These are phyloP conservation scores for Suillus bovinus DNA, from an alignment of 768 basidiomycete species.

Conservation along the genomic window DNA sequence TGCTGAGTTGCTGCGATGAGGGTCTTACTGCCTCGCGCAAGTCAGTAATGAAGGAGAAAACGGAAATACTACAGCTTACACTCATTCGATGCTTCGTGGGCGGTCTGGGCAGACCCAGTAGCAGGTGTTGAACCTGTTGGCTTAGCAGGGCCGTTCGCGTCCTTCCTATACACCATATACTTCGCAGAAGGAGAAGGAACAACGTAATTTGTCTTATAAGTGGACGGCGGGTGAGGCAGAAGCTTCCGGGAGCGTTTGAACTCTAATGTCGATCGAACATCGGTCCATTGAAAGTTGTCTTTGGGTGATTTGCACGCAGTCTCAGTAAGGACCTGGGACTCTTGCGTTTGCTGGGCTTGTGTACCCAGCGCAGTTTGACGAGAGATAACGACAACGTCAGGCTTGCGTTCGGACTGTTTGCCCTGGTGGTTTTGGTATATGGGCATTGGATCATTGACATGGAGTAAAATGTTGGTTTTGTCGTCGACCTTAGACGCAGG, in stretches of 20 bases:
- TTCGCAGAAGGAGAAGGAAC: no score
- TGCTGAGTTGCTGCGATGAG: neutral
- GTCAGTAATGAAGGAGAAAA: neutral
- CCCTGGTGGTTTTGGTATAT: neutral
- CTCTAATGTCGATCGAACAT: neutral
- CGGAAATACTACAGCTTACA: neutral
- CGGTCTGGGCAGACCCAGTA: neutral
- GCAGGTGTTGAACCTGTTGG: neutral
- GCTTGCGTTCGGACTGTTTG: neutral
- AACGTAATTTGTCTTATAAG: neutral
- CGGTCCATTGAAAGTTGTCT: neutral
- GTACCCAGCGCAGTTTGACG: neutral
- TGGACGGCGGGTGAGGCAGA: neutral
- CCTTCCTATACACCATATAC: neutral
- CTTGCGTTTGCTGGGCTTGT: no score
- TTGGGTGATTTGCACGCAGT: neutral
- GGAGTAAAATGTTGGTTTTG: neutral
- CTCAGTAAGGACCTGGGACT: neutral
- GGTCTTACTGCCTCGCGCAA: neutral
- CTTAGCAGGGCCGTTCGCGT: neutral
- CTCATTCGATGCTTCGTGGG: neutral
- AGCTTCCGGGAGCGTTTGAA: neutral
- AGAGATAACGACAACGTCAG: conserved; percentile 1
- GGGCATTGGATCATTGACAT: neutral
- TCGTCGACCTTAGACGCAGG: neutral